phyloP scores from a whole-genome alignment of 1,139 yeast genomes.

The Pneumocystis wakefieldiae region DNA sequence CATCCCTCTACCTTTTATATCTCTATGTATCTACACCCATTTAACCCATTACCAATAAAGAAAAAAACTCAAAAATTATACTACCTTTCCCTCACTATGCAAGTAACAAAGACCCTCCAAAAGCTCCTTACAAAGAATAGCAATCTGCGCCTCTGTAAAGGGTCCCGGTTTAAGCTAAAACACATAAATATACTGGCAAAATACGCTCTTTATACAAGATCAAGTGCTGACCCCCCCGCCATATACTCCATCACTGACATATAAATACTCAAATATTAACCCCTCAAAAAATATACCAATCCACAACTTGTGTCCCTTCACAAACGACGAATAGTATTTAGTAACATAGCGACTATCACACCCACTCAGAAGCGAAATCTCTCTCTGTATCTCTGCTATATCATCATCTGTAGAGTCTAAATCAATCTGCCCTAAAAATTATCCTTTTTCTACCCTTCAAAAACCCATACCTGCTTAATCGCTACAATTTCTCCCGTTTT shows the following conservation, averaged over 20 bases:
- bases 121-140: conserved; percentile 43
- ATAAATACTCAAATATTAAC: not conserved
- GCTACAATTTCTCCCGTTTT: conserved; percentile 17
- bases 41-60: not conserved
- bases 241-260: conserved; percentile 44
- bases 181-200: not conserved
- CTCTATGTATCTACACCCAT: conserved; percentile 48
- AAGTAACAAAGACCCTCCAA: conserved; percentile 56
- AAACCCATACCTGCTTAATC: conserved; percentile 16
- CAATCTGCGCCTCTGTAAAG: conserved; percentile 40
- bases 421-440: conserved; percentile 58
- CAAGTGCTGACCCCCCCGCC: conserved; percentile 73
- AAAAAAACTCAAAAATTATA: not conserved
- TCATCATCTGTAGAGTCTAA: conserved; percentile 64
- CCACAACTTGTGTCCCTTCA: conserved; percentile 66
- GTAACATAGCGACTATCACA: conserved; percentile 62
- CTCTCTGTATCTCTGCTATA: conserved; percentile 64
- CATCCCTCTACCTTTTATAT: conserved; percentile 34
- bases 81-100: conserved; percentile 49
- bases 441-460: not conserved
- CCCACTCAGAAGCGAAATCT: conserved; percentile 59
- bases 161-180: conserved; percentile 37
- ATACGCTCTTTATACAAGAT: conserved; percentile 24
- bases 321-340: conserved; percentile 60
- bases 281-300: conserved; percentile 33